A percentile compares a stretch with the other conserved stretches of the same genome.
These are phyloP conservation scores for Ganoderma sp. DNA, from an alignment of 1,284 basidiomycete genomes.

Conservation along the genomic window DNA sequence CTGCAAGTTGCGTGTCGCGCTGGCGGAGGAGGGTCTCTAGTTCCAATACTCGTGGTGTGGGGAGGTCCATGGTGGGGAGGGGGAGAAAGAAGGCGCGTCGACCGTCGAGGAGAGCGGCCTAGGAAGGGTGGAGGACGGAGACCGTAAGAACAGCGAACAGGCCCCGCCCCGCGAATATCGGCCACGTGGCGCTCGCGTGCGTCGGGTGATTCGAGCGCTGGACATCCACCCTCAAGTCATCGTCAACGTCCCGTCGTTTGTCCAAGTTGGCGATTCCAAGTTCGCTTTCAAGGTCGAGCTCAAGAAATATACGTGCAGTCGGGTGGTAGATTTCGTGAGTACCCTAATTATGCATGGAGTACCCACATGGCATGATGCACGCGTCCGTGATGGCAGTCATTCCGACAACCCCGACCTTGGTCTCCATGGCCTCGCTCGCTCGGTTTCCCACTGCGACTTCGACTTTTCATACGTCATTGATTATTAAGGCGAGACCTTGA, in stretches of 20 bases:
- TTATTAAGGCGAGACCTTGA: too few relatives aligned
- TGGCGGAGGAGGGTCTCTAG: slow-evolving; percentile 75
- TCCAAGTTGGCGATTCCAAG: not conserved
- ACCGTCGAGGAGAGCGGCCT: slow-evolving; percentile 31
- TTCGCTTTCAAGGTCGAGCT: not conserved
- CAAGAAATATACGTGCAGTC: not conserved
- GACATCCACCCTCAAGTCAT: not conserved
- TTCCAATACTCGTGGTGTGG: slow-evolving; percentile 75
- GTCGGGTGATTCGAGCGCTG: not conserved
- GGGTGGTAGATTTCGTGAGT: not conserved
- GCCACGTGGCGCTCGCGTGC: slow-evolving; percentile 39
- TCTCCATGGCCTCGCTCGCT: too few relatives aligned
- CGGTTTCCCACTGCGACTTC: too few relatives aligned
- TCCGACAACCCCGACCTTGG: not conserved
- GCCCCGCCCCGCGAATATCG: slow-evolving; percentile 35
- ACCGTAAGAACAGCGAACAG: slow-evolving; percentile 31
- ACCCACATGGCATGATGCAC: not conserved
- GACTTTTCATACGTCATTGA: too few relatives aligned
- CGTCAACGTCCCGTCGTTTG: not conserved
- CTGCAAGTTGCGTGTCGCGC: slow-evolving; percentile 70
- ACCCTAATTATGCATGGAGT: not conserved
- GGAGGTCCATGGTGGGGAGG: slow-evolving; percentile 61
- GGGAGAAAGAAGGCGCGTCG: slow-evolving; percentile 31
- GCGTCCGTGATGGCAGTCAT: not conserved
- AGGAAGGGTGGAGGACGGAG: slow-evolving; percentile 31